A percentile compares a stretch with the other conserved stretches of the same genome.
These are phyloP conservation scores for Stevia rebaudiana DNA, from an alignment of 140 eudicot genomes.

Conservation along the genomic window DNA sequence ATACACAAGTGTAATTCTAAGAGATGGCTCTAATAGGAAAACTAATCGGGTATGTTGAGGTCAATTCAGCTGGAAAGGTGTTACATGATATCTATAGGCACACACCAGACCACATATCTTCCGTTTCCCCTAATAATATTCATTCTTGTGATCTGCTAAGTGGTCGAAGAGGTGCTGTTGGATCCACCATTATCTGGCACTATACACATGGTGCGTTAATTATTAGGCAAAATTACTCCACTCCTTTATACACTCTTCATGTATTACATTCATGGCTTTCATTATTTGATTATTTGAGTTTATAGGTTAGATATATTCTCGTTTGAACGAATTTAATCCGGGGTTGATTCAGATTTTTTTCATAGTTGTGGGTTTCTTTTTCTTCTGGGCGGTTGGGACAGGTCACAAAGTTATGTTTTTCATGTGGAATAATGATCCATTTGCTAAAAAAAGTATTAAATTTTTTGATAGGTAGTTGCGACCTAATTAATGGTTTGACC, in stretches of 20 bases:
- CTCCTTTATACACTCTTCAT: background rate
- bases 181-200: constrained; percentile 26
- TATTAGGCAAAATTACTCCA: background rate
- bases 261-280: no score
- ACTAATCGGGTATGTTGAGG: constrained; percentile 1
- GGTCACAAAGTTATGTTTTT: no score
- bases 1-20: background rate
- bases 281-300: no score
- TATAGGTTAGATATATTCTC: no score
- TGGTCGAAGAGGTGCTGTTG: constrained; percentile 23
- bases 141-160: constrained; percentile 22
- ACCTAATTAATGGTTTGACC: no score
- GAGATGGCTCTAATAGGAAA: constrained; percentile 22
- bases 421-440: no score
- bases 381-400: no score
- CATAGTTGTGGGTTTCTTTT: no score
- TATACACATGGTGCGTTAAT: constrained; percentile 30
- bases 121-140: constrained; percentile 14
- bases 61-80: constrained; percentile 17
- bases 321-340: no score
- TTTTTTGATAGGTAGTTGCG: no score
- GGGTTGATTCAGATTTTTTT: no score
- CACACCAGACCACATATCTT: constrained; percentile 16
- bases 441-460: no score
- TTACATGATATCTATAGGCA: constrained; percentile 23